Base-by-base conservation (phyloP, 306 rosid species). In the Lithocarpus polystachyus region DNA sequence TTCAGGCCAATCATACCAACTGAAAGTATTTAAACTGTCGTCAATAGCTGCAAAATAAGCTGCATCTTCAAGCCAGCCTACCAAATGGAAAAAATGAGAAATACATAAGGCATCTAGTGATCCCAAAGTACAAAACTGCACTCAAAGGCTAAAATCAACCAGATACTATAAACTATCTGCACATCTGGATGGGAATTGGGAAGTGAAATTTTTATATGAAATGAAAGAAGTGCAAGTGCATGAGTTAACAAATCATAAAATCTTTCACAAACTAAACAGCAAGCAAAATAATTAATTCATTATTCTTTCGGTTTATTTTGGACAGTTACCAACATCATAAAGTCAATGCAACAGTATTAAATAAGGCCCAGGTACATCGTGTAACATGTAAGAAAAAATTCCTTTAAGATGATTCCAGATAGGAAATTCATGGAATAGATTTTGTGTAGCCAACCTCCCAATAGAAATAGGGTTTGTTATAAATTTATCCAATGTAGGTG, bases 41-140 rank as follows among this genome's bases (percentile, higher is more conserved):
- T 94, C 99, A 83, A 94, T 94, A 59, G 99, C 95, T 82, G 99
- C 95, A 88, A 94, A 94, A 87, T 89, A 94, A 60, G 99, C 99
- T 64, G 97, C 97, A 87, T 94, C 99, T 83, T 91, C 91, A 68
- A 94, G 97, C 99, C 99, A 94, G 76, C 97, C 99, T 94, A 80
- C 79, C 89, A 81, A 59, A 75, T 68, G 48, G 31, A 64, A 59
- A 52, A 81, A 75, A 76, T 75, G 82, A 67, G 71, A 82, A 78
- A 73, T 60, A 72, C 77, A 78, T 40, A 33, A 77, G 54, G 22
- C 62, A 69, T 74, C n/a, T 20, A 35, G 43, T 81, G 54, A 78
- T 45, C 28, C 60, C 29, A 70, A 81, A 51, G 55, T 75, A 76
- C 69, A 35, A 40, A 57, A 67, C 15, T 33, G 26, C 56, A 71